Conservation (phyloP, 768 basidiomycete species). For the Collybiopsis luxurians region DNA sequence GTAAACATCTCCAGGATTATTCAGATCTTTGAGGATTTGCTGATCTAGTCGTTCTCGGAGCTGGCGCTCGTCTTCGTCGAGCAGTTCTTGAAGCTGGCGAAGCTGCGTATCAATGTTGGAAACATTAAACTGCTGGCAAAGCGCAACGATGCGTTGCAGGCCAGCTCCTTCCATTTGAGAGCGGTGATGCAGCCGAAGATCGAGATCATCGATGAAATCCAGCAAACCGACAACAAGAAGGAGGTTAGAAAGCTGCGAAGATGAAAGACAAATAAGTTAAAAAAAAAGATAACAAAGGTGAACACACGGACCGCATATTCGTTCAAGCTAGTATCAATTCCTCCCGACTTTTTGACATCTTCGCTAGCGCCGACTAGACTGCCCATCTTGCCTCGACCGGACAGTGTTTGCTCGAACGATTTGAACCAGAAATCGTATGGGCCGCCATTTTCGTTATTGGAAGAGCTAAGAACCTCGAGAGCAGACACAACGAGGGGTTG, state of each 20-base stretch:
- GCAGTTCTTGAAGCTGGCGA: constrained; percentile 49
- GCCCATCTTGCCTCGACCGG: constrained; percentile 92
- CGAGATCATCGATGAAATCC: constrained; percentile 66
- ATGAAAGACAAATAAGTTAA: constrained; percentile 4
- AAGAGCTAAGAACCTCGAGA: constrained; percentile 67
- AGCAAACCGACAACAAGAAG: constrained; percentile 72
- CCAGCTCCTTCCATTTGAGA: constrained; percentile 89
- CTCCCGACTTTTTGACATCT: constrained; percentile 70
- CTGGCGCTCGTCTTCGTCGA: constrained; percentile 74
- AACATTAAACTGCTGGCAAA: constrained; percentile 67
- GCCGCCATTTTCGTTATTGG: constrained; percentile 58
- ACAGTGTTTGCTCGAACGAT: constrained; percentile 68
- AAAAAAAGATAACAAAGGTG: not conserved
- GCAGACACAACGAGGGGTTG: constrained; percentile 71
- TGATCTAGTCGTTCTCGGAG: constrained; percentile 75
- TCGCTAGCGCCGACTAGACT: constrained; percentile 94
- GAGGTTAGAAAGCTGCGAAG: constrained; percentile 62
- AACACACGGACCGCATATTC: constrained; percentile 70
- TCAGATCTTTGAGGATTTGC: constrained; percentile 71
- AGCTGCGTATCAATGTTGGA: constrained; percentile 66
- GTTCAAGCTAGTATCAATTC: constrained; percentile 65
- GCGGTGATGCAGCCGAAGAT: constrained; percentile 83
- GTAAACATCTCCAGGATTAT: constrained; percentile 84
- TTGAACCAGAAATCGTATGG: constrained; percentile 90
- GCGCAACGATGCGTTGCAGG: constrained; percentile 65